Conservation (phyloP, 441 rosid genomes). For the Adansonia gregorii region DNA sequence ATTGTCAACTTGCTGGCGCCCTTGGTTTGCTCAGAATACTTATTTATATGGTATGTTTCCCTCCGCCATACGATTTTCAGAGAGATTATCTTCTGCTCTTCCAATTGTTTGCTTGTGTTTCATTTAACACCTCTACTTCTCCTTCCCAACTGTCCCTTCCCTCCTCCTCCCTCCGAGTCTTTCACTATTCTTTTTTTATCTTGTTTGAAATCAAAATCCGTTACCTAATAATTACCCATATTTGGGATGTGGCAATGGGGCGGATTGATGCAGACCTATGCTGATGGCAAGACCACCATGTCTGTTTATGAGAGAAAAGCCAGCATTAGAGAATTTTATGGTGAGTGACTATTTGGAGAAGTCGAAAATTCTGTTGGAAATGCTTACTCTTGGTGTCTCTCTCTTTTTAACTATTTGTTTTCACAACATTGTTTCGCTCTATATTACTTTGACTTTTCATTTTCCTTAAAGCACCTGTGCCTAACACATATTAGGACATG, state of each 20-base stretch:
- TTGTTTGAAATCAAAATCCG: background rate
- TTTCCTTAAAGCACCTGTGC: too few relatives aligned
- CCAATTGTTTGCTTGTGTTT: background rate
- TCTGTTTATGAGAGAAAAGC: constrained; percentile 84
- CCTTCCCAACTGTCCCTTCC: background rate
- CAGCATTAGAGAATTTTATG: constrained; percentile 79
- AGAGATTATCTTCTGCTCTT: background rate
- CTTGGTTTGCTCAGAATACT: constrained; percentile 67
- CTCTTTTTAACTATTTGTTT: background rate
- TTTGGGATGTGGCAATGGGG: constrained; percentile 32
- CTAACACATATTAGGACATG: too few relatives aligned
- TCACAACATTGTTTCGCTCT: constrained; percentile 45
- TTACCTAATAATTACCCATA: background rate
- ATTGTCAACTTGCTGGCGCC: constrained; percentile 69
- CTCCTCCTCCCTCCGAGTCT: too few relatives aligned
- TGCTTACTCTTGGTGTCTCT: background rate
- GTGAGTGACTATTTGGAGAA: constrained; percentile 41
- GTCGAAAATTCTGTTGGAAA: background rate
- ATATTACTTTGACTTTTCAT: too few relatives aligned
- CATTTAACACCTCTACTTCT: background rate
- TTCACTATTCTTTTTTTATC: background rate
- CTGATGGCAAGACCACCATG: constrained; percentile 93
- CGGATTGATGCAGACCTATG: constrained; percentile 64
- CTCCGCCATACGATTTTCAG: background rate
- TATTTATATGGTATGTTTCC: constrained; percentile 51